These are phyloP conservation scores for Plasmodium yoelii DNA, from an alignment of 169 alveolate species.

Conservation along the genomic window DNA sequence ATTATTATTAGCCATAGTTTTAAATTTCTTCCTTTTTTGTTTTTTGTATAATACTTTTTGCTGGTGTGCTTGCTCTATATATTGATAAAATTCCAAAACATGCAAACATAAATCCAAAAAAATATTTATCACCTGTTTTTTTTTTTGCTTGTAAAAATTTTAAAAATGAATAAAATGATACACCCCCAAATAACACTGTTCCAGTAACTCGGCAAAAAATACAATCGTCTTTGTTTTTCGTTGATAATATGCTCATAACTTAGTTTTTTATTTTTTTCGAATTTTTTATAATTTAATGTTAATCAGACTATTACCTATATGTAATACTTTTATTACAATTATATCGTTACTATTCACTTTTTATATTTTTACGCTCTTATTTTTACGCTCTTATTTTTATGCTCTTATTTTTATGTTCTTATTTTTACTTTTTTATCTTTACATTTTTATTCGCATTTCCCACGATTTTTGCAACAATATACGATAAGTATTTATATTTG, in stretches of 20 bases:
- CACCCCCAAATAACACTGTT: slow-evolving; percentile 56
- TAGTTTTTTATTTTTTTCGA: not conserved
- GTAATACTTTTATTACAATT: too few species aligned
- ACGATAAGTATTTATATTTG: too few species aligned
- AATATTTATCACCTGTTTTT: slow-evolving; percentile 31
- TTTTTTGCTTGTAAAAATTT: slow-evolving; percentile 62
- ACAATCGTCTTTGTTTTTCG: slow-evolving; percentile 45
- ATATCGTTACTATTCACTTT: too few species aligned
- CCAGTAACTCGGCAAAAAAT: slow-evolving; percentile 68
- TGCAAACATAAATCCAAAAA: slow-evolving; percentile 48
- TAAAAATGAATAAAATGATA: slow-evolving; percentile 58
- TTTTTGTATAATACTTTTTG: slow-evolving; percentile 11
- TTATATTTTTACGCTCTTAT: too few species aligned
- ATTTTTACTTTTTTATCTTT: too few species aligned
- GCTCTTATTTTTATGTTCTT: too few species aligned
- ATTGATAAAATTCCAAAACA: slow-evolving; percentile 35
- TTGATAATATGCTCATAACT: slow-evolving; percentile 20
- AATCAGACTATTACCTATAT: not conserved
- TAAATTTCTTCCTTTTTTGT: not conserved
- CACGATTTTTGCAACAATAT: too few species aligned
- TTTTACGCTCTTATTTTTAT: too few species aligned
- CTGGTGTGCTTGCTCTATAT: slow-evolving; percentile 66
- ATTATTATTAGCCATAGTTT: not conserved
- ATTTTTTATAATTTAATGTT: not conserved
- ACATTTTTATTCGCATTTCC: too few species aligned